Base-by-base conservation (phyloP, 106 monocot species). In the Apostasia shenzhenica region DNA sequence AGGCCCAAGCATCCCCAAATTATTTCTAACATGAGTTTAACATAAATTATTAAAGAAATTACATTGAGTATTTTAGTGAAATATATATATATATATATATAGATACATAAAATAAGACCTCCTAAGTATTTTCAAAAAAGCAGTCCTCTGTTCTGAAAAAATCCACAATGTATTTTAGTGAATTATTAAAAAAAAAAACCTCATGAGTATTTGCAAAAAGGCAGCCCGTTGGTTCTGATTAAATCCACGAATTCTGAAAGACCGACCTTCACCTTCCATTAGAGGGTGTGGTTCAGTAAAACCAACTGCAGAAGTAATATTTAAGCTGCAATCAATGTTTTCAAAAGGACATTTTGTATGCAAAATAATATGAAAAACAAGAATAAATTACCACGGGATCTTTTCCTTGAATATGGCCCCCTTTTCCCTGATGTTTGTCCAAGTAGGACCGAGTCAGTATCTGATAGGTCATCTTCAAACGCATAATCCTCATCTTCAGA, bases 401-500 rank as follows among this genome's bases (percentile, higher is more conserved):
- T 90, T 70, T 87, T 99, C 79, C 70, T 89, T 57, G 87, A 78
- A 55, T 76, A 48, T 6, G 79, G 77, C 14, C 76, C 84, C 71
- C 70, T 87, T 68, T 70, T 86, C 54, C 77, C 82, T 49, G 77
- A 57, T 57, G 66, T 38, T 81, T 71, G 75, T 67, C 82, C 86
- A 71, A 71, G 68, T 49, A 76, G 8, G 70, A 50, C 70, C 11
- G 55, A 57, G 67, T 99, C 99, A 53, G 12, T 72, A 54, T 99
- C 99, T 48, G 97, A 92, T 43, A 81, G 44, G 9, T 99, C 89
- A 39, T 90, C 97, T 72, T 99, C 99, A 83, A 74, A 80, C 45
- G 72, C 70, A 73, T 91, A 99, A 83, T 99, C 99, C n/a, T 92
- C 99, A 70, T 94, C 94, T 64, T 90, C 87, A 77, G 92, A 90